phyloP scores from a whole-genome alignment of 805 yeast species.

The Naumovozyma dairenensis region DNA sequence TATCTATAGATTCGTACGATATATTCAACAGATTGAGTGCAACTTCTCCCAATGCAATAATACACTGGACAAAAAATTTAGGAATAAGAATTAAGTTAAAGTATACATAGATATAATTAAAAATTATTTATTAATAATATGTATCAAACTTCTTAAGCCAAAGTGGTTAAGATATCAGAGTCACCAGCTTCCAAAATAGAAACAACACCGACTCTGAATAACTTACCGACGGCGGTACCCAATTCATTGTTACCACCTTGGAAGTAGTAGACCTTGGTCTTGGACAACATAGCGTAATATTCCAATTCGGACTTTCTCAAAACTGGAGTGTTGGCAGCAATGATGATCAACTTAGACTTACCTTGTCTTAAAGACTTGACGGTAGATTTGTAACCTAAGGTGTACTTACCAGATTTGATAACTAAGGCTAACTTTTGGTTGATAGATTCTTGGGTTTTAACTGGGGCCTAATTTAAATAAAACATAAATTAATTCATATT shows the following conservation, averaged over 20 bases:
- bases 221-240: constrained; percentile 99
- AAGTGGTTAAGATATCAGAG: constrained; percentile 88
- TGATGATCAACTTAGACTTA: constrained; percentile 95
- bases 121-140: constrained; percentile 3
- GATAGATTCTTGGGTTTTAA: constrained; percentile 81
- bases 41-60: too few relatives aligned
- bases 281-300: constrained; percentile 99
- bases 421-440: constrained; percentile 97
- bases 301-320: constrained; percentile 99
- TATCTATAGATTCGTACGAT: too few relatives aligned
- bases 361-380: constrained; percentile 97
- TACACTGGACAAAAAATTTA: too few relatives aligned
- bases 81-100: not conserved
- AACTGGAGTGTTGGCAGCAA: constrained; percentile 99
- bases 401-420: constrained; percentile 98
- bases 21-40: too few relatives aligned
- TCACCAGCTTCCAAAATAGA: constrained; percentile 98
- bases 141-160: constrained; percentile 26
- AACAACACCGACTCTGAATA: constrained; percentile 98
- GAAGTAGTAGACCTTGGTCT: constrained; percentile 95
- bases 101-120: constrained; percentile 1
- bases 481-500: too few relatives aligned
- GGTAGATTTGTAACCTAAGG: constrained; percentile 99
- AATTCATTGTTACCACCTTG: constrained; percentile 99
- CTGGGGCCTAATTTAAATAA: constrained; percentile 65